Base-by-base conservation (phyloP, 495 filamentous ascomycete species). In the Podospora australis region DNA sequence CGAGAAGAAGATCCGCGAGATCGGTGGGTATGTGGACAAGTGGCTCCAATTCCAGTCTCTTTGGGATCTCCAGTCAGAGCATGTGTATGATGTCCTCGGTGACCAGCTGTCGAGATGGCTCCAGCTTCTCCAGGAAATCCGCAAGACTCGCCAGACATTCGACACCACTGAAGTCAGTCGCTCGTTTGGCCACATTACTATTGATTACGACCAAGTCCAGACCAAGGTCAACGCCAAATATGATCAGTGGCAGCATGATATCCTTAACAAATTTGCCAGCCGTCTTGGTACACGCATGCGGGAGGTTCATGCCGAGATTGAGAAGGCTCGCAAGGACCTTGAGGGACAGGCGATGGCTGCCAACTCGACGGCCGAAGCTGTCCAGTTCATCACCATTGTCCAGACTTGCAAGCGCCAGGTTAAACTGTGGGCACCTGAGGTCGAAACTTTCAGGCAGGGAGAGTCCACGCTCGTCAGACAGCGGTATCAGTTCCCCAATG, bases 171-270 rank as follows among this genome's bases (percentile, higher is more conserved):
- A 95, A 56, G 86, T 90, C 41, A 89, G 83, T 63, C 82, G 84
- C 35, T 86, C 82, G 6, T 97, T 99, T 61, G 92, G 92, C 8
- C 90, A 94, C 60, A 82, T 96, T 43, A 86, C 83, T 6, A 87
- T 99, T 53, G 90, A 97, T 62, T 97, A 97, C 52, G 92, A 96
- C 56, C 92, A 99, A 67, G 92, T 99, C 0, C 94, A 97, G 61
- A 88, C 88, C 25, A 96, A 90, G 64, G 91, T 99, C 63, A 96
- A 96, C 62, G 87, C 88, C 46, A 97, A 96, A 59, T 99, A 99
- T 58, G 94, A 99, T 63, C 94, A 97, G 66, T 99, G 92, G 92
- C 92, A 99, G 59, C 90, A 96, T 54, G 92, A 99, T 46, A 95
- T 99, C 34, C 72, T 96, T 16, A 74, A 83, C 28, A 94, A 94